A percentile compares a stretch with the other conserved stretches of the same genome.
These are phyloP conservation scores for Chaetomidium leptoderma DNA, from an alignment of 495 filamentous ascomycete species.

Conservation along the genomic window DNA sequence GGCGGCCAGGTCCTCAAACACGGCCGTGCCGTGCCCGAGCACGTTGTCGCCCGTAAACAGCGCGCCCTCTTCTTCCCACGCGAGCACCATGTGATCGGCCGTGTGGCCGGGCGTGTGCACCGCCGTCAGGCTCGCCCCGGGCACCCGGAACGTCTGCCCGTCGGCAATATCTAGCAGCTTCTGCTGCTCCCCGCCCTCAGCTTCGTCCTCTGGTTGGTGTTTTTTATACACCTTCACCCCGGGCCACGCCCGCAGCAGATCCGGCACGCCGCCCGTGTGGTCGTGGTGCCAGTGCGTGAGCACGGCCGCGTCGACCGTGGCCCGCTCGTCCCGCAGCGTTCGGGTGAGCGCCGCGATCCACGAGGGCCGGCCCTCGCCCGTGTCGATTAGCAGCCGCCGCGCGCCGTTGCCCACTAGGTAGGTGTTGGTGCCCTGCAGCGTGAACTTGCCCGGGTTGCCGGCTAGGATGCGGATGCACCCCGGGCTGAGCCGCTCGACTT, in stretches of 20 bases:
- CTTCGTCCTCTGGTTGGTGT: conserved; percentile 38
- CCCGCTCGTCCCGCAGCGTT: conserved; percentile 61
- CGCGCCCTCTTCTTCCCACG: conserved; percentile 71
- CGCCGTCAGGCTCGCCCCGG: conserved; percentile 73
- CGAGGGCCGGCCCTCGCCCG: conserved; percentile 62
- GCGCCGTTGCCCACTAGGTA: conserved; percentile 73
- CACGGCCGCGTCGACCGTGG: conserved; percentile 59
- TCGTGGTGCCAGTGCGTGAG: conserved; percentile 91
- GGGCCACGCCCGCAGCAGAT: conserved; percentile 61
- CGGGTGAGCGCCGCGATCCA: conserved; percentile 58
- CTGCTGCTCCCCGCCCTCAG: not conserved
- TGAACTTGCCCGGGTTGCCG: conserved; percentile 74
- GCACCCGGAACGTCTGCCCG: conserved; percentile 66
- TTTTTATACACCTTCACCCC: conserved; percentile 56
- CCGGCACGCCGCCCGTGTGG: conserved; percentile 68
- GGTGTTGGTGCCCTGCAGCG: conserved; percentile 70
- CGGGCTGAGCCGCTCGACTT: conserved; percentile 62
- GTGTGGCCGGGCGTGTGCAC: conserved; percentile 83
- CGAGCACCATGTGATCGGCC: conserved; percentile 73
- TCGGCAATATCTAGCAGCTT: conserved; percentile 57
- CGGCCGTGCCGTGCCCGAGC: conserved; percentile 86
- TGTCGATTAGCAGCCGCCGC: conserved; percentile 71
- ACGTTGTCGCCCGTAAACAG: conserved; percentile 96
- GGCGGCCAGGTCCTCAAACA: conserved; percentile 74
- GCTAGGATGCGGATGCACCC: conserved; percentile 70